Evolutionary conservation across 1,284 basidiomycete genomes (phyloP).

Genomic region (Ustilago lituana): DNA sequence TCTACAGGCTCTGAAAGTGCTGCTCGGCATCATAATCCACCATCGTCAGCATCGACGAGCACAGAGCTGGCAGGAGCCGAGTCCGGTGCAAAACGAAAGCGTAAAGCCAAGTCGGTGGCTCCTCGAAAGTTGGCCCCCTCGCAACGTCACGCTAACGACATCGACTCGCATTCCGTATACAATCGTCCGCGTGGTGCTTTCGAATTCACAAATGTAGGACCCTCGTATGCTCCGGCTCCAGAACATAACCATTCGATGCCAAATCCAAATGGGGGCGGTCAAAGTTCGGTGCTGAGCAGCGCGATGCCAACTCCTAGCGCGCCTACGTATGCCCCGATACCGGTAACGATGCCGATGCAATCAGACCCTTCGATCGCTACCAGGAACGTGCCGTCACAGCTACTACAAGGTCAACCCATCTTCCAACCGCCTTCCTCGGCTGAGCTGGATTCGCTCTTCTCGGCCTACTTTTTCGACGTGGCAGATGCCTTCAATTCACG

Average conservation of each 20-base stretch:
- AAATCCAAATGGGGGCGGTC: not conserved
- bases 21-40: not conserved
- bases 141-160: not conserved
- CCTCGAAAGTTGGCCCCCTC: not conserved
- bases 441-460: conserved; percentile 49
- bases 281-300: conserved; percentile 7
- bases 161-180: not conserved
- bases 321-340: not conserved
- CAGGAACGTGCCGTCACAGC: conserved; percentile 14
- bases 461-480: conserved; percentile 50
- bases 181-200: not conserved
- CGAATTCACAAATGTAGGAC: conserved; percentile 1
- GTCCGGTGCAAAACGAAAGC: conserved; percentile 12
- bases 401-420: conserved; percentile 40
- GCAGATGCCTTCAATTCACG: conserved; percentile 28
- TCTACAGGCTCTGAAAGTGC: too few species aligned
- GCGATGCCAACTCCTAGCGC: conserved; percentile 8
- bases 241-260: not conserved
- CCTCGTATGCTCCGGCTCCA: conserved; percentile 2
- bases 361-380: conserved; percentile 1
- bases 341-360: conserved; percentile 5
- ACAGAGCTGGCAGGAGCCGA: not conserved
- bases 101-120: conserved; percentile 12
- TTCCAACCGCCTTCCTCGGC: conserved; percentile 43
- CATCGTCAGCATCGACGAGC: not conserved